Evolutionary conservation across 208 protist species (phyloP).

Genomic region (Borovskyia barvae): DNA sequence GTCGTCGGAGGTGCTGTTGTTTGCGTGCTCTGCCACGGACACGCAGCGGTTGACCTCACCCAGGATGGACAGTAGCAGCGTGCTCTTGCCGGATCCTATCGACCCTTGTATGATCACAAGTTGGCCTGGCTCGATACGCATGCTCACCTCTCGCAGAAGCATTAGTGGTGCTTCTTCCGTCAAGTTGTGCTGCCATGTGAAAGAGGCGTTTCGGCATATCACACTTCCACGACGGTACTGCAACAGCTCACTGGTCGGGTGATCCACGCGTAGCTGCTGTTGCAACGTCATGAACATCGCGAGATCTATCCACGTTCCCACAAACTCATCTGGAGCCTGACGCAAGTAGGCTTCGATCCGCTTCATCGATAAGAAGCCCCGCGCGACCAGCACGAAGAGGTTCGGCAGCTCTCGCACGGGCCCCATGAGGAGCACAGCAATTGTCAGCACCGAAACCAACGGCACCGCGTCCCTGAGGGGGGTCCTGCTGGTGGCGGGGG

Average conservation of each 20-base stretch:
- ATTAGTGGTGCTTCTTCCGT: conserved; percentile 32
- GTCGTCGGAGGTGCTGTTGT: conserved; percentile 18
- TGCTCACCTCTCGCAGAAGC: conserved; percentile 52
- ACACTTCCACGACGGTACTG: conserved; percentile 55
- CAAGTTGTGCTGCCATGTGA: conserved; percentile 72
- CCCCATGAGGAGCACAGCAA: conserved; percentile 38
- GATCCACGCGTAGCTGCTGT: conserved; percentile 23
- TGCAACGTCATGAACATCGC: conserved; percentile 27
- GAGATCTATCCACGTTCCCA: conserved; percentile 61
- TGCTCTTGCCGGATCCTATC: conserved; percentile 76
- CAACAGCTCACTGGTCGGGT: conserved; percentile 16
- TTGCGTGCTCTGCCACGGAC: not conserved
- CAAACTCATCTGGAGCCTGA: conserved; percentile 64
- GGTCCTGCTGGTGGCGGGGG: not conserved
- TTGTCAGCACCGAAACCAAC: conserved; percentile 41
- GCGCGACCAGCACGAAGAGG: conserved; percentile 43
- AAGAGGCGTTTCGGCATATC: conserved; percentile 58
- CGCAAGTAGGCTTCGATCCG: conserved; percentile 59
- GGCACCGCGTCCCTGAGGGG: conserved; percentile 9
- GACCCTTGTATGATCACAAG: conserved; percentile 79
- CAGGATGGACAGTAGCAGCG: conserved; percentile 70
- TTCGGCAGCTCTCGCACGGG: conserved; percentile 48
- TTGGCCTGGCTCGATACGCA: conserved; percentile 63
- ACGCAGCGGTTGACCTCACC: conserved; percentile 71
- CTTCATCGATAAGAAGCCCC: conserved; percentile 58